These are phyloP conservation scores for Arbutus unedo DNA, from an alignment of 148 eudicot species.

Conservation along the genomic window DNA sequence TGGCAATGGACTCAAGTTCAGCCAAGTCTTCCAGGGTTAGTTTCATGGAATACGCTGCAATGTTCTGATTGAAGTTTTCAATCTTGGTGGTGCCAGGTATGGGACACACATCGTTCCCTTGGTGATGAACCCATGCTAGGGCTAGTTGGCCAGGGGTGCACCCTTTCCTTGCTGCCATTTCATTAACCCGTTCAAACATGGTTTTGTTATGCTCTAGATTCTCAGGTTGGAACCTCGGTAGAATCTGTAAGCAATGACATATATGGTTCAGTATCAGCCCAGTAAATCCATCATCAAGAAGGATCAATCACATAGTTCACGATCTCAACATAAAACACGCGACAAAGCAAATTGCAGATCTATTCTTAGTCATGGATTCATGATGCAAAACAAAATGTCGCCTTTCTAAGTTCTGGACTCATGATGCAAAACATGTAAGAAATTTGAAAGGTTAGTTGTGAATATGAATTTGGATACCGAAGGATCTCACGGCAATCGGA, in stretches of 20 bases:
- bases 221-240: slow-evolving; percentile 18
- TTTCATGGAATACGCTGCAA: slow-evolving; percentile 10
- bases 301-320: neutral
- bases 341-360: neutral
- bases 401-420: too few species aligned
- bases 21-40: slow-evolving; percentile 15
- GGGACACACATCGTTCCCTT: slow-evolving; percentile 17
- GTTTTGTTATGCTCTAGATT: slow-evolving; percentile 19
- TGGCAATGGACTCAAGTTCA: slow-evolving; percentile 17
- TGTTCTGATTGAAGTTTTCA: slow-evolving; percentile 17
- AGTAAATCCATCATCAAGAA: neutral
- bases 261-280: neutral
- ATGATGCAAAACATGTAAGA: too few species aligned
- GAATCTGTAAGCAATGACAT: neutral
- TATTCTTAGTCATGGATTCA: neutral
- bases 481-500: too few species aligned
- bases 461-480: too few species aligned
- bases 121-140: slow-evolving; percentile 24
- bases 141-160: slow-evolving; percentile 22
- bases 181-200: slow-evolving; percentile 15
- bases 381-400: too few species aligned
- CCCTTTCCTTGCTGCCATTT: slow-evolving; percentile 18
- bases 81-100: slow-evolving; percentile 21
- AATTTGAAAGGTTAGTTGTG: too few species aligned
- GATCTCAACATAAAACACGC: neutral